Percentiles rank a stretch among this genome's conserved stretches.
Evolutionary conservation across 169 alveolate species (phyloP).

Genomic region (Babesia bovis): DNA sequence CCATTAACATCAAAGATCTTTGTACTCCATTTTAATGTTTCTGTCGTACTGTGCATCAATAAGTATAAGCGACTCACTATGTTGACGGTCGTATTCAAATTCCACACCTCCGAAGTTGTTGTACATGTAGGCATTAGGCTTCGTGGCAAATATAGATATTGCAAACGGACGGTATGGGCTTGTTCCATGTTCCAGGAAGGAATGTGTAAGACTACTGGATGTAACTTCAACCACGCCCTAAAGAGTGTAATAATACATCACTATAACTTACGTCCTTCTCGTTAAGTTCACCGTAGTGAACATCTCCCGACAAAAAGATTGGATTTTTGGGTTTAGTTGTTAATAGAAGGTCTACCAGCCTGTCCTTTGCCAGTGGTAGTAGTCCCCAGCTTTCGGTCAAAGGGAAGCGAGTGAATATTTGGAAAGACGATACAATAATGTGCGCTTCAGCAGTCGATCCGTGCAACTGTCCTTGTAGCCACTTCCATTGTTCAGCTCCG

Average conservation of each 20-base stretch:
- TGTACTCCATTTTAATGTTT: slow-evolving; percentile 46
- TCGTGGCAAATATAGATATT: slow-evolving; percentile 4
- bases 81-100: slow-evolving; percentile 28
- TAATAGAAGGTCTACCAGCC: slow-evolving; percentile 67
- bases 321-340: slow-evolving; percentile 79
- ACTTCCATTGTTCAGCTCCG: slow-evolving; percentile 88
- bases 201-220: slow-evolving; percentile 65
- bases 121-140: slow-evolving; percentile 25
- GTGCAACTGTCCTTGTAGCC: slow-evolving; percentile 85
- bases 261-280: slow-evolving; percentile 63
- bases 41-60: background rate
- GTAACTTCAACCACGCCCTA: slow-evolving; percentile 65
- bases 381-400: slow-evolving; percentile 83
- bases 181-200: slow-evolving; percentile 7
- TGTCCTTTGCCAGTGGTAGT: slow-evolving; percentile 74
- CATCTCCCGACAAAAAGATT: slow-evolving; percentile 84
- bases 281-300: slow-evolving; percentile 71
- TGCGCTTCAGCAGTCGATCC: slow-evolving; percentile 83
- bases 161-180: slow-evolving; percentile 6
- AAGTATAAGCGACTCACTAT: slow-evolving; percentile 7
- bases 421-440: slow-evolving; percentile 85
- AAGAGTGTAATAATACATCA: background rate
- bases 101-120: slow-evolving; percentile 63
- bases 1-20: slow-evolving; percentile 24
- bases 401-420: slow-evolving; percentile 70